phyloP scores from a whole-genome alignment of 2,329 filamentous ascomycete species.

The Fusarium hainanense region DNA sequence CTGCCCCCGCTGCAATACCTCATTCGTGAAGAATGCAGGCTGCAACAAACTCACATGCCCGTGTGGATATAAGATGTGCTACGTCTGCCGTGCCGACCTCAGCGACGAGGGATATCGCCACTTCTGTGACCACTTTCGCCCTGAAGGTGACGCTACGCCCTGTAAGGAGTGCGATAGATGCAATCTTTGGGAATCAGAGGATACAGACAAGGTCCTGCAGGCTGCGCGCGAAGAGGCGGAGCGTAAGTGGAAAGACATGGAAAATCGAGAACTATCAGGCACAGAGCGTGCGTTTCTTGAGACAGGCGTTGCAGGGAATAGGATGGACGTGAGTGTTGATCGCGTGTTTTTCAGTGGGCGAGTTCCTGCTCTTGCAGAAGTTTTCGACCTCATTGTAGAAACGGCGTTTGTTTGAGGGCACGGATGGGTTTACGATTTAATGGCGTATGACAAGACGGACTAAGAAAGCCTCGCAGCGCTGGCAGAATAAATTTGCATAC shows the following conservation, averaged over 20 bases:
- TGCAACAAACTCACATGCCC: slow-evolving; percentile 98
- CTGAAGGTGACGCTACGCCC: slow-evolving; percentile 75
- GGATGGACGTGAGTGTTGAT: slow-evolving; percentile 47
- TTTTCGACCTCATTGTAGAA: slow-evolving; percentile 60
- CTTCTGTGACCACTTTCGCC: slow-evolving; percentile 95
- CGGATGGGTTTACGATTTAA: slow-evolving; percentile 12
- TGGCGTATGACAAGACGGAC: slow-evolving; percentile 27
- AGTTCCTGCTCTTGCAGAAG: slow-evolving; percentile 54
- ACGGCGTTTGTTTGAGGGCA: slow-evolving; percentile 53
- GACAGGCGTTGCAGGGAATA: slow-evolving; percentile 58
- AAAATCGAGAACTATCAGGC: slow-evolving; percentile 67
- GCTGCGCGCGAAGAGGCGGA: slow-evolving; percentile 79
- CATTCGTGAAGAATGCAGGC: slow-evolving; percentile 91
- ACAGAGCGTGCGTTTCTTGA: slow-evolving; percentile 68
- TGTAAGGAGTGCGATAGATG: slow-evolving; percentile 85
- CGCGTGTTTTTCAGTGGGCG: slow-evolving; percentile 49
- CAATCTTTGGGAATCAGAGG: slow-evolving; percentile 82
- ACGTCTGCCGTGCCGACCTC: slow-evolving; percentile 87
- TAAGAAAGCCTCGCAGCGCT: slow-evolving; percentile 24
- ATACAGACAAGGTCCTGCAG: slow-evolving; percentile 74
- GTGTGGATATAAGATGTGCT: slow-evolving; percentile 98
- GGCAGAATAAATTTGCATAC: slow-evolving; percentile 28
- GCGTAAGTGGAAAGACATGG: slow-evolving; percentile 73
- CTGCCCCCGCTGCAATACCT: slow-evolving; percentile 89
- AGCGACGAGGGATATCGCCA: slow-evolving; percentile 85